Percentiles rank a stretch among this genome's conserved stretches.
Evolutionary conservation across 2,329 filamentous ascomycete genomes (phyloP).

Genomic region (Colletotrichum higginsianum): DNA sequence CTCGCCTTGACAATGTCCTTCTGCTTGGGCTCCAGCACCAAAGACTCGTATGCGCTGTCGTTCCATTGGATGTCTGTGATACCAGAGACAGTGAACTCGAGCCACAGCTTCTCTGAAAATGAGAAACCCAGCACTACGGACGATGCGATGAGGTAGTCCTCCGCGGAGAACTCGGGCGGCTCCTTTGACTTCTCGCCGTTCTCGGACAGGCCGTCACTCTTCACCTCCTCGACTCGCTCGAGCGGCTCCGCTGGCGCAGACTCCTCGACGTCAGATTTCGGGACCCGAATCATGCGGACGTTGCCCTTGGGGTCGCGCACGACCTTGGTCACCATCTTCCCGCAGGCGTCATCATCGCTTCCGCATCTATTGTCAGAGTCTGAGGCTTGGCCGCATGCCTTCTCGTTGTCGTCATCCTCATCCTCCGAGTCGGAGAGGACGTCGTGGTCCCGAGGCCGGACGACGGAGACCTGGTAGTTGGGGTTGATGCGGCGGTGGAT

Average conservation of each 20-base stretch:
- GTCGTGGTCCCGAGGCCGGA: conserved; percentile 80
- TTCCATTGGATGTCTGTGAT: conserved; percentile 90
- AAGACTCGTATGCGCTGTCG: conserved; percentile 82
- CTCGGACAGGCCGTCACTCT: conserved; percentile 47
- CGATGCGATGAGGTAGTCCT: conserved; percentile 87
- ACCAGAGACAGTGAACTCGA: conserved; percentile 86
- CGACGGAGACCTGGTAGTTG: conserved; percentile 83
- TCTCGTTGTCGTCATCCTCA: conserved; percentile 62
- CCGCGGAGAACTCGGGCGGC: conserved; percentile 77
- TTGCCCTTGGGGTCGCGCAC: conserved; percentile 60
- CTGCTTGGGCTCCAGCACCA: conserved; percentile 77
- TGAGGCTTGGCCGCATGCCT: conserved; percentile 56
- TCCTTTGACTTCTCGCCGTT: conserved; percentile 52
- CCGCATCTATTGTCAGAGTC: conserved; percentile 55
- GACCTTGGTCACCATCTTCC: conserved; percentile 66
- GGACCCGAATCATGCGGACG: conserved; percentile 49
- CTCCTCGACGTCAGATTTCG: conserved; percentile 53
- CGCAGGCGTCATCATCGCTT: conserved; percentile 58
- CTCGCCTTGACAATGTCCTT: conserved; percentile 75
- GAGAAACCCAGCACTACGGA: conserved; percentile 89
- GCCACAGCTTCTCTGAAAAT: conserved; percentile 91
- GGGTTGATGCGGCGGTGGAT: conserved; percentile 88
- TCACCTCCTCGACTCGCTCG: conserved; percentile 52
- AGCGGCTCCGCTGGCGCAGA: conserved; percentile 65
- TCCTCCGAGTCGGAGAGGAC: conserved; percentile 66